phyloP scores from a whole-genome alignment of 2,329 filamentous ascomycete genomes.

The Leptographium radiaticola region DNA sequence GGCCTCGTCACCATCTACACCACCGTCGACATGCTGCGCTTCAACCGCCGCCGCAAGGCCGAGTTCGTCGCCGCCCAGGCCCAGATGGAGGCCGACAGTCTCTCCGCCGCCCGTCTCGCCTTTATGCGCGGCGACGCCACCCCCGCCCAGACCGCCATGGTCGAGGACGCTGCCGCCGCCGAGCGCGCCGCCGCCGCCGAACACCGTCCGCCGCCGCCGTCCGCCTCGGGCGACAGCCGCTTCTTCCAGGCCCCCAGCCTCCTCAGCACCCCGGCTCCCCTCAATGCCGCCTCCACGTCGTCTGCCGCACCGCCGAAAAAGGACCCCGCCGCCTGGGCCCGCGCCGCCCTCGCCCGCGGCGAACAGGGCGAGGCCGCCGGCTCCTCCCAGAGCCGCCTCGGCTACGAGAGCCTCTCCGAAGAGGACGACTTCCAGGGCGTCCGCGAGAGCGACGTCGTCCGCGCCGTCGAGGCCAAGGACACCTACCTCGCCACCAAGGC shows the following conservation, averaged over 20 bases:
- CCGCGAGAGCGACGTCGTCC: constrained; percentile 17
- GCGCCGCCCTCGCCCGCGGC: constrained; percentile 24
- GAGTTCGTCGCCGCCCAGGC: constrained; percentile 45
- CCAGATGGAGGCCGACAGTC: constrained; percentile 38
- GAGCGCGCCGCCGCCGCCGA: not conserved
- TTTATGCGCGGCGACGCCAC: constrained; percentile 46
- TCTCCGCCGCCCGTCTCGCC: constrained; percentile 43
- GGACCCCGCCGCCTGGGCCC: constrained; percentile 19
- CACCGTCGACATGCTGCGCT: constrained; percentile 46
- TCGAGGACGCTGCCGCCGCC: constrained; percentile 41
- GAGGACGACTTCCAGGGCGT: constrained; percentile 18
- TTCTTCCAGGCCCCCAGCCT: constrained; percentile 35
- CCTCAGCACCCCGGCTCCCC: constrained; percentile 27
- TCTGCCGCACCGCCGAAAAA: not conserved
- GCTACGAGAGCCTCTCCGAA: constrained; percentile 20
- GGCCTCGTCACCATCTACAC: constrained; percentile 45
- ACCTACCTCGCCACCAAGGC: constrained; percentile 25
- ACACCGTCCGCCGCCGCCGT: constrained; percentile 14
- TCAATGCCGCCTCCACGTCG: constrained; percentile 12
- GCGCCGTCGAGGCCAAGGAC: constrained; percentile 20
- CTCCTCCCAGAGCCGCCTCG: constrained; percentile 15
- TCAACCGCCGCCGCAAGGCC: constrained; percentile 45
- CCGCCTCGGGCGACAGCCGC: constrained; percentile 4
- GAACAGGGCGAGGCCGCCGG: constrained; percentile 17
- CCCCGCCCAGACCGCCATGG: constrained; percentile 40